Conservation (phyloP, 2,329 filamentous ascomycete species). For the Mycosphaerella sp. region DNA sequence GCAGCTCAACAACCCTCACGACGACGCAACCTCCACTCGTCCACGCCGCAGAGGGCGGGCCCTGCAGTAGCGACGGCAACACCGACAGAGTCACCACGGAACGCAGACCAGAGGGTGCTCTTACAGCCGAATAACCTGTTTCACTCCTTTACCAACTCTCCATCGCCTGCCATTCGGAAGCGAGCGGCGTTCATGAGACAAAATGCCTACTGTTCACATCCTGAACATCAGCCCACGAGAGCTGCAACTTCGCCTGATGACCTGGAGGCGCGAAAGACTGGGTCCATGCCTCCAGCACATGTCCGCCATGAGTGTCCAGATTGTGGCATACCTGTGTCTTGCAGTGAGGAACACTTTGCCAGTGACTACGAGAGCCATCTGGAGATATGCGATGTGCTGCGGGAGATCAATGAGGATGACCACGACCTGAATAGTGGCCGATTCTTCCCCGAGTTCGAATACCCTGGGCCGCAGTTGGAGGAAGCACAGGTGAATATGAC, state of each 20-base stretch:
- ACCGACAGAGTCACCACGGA: no score
- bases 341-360: slow-evolving; percentile 90
- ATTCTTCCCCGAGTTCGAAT: slow-evolving; percentile 89
- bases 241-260: slow-evolving; percentile 59
- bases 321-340: slow-evolving; percentile 89
- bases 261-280: slow-evolving; percentile 56
- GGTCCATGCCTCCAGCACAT: slow-evolving; percentile 63
- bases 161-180: slow-evolving; percentile 77
- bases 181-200: slow-evolving; percentile 87
- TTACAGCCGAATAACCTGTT: slow-evolving; percentile 78
- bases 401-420: slow-evolving; percentile 96
- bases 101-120: slow-evolving; percentile 34
- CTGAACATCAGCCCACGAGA: slow-evolving; percentile 72
- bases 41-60: slow-evolving; percentile 20
- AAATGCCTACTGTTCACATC: slow-evolving; percentile 90
- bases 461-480: slow-evolving; percentile 82
- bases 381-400: slow-evolving; percentile 82
- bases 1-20: slow-evolving; percentile 20
- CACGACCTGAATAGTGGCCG: slow-evolving; percentile 88
- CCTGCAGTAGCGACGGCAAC: slow-evolving; percentile 17
- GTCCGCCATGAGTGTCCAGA: slow-evolving; percentile 94
- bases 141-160: slow-evolving; percentile 84
- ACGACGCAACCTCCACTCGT: slow-evolving; percentile 23
- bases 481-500: slow-evolving; percentile 94
- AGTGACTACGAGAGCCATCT: slow-evolving; percentile 92